Evolutionary conservation across 2,329 filamentous ascomycete species (phyloP), one percentile per base, ranked within the genome.

Genomic region (Colletotrichum nymphaeae): DNA sequence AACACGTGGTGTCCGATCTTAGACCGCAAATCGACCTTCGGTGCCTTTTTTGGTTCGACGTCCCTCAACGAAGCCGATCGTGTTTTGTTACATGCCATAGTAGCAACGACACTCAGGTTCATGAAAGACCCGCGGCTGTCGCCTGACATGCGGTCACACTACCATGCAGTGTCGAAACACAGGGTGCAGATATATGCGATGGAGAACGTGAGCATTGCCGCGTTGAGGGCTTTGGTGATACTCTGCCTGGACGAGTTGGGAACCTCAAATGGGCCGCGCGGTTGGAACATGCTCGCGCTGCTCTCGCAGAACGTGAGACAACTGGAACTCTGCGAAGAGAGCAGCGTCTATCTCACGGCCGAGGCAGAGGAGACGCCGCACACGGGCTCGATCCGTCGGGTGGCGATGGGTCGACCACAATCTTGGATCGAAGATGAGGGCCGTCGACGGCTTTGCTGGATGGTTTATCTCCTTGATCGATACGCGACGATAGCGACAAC

Each of bases 1-100:
- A 91, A 91, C 76, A 89, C 89, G 0, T 92, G 90, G 90, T 86
- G 84, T 63, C 84, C 84, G 0, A 85, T 86, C 14, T 80, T 86
- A 12, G 84, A 86, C 56, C 81, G 84, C 8, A 85, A 86, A 68
- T 83, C 84, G 0, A 85, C 83, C 16, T 82, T 85, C 76, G 76
- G 80, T 1, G 78, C 77, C 24, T 82, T 86, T 68, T 86, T 86
- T 52, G 83, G 83, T 1, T 83, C 83, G 7, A 84, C 83, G 0
- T 82, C 81, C 0, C 74, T 85, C 35, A 78, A 77, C 42, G 84
- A 86, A 66, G 78, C 81, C 1, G 84, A 86, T 59, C 78, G 83
- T 5, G 81, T 86, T 26, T 73, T 86, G 11, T 78, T 86, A 1
- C 83, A 85, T 32, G 84, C 84, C n/a, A 86, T 86, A 30, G 81